Percentiles rank a stretch among this genome's conserved stretches.
These are phyloP conservation scores for Cyclotella baltica DNA, from an alignment of 108 stramenopile genomes.

Conservation along the genomic window DNA sequence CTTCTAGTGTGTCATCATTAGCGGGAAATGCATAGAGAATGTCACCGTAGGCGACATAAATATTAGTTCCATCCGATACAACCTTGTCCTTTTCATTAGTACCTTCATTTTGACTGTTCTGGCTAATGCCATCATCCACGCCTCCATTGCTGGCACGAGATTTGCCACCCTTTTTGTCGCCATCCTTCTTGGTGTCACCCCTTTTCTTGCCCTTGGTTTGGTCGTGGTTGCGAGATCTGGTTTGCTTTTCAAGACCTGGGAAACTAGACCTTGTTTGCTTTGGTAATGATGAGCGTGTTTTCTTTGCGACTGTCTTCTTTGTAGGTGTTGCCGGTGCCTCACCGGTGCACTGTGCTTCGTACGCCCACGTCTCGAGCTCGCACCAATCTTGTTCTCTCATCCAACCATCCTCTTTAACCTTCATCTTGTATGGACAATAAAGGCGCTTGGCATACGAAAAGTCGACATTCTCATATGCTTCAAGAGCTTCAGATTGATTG, in stretches of 20 bases:
- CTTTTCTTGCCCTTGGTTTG: too few species aligned
- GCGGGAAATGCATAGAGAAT: constrained; percentile 24
- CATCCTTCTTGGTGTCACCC: too few species aligned
- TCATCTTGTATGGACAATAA: constrained; percentile 6
- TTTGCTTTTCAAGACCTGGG: too few species aligned
- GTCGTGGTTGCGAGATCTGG: too few species aligned
- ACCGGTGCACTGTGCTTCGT: neutral
- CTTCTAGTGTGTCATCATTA: constrained; percentile 4
- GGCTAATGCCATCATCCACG: constrained; percentile 15
- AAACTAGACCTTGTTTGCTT: too few species aligned
- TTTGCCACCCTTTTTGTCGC: too few species aligned
- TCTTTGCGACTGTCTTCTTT: neutral
- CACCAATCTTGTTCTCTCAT: neutral
- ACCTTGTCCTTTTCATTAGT: constrained; percentile 17
- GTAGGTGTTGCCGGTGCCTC: neutral
- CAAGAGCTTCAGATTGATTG: neutral
- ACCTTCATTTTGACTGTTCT: constrained; percentile 15
- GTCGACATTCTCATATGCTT: neutral
- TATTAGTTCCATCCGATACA: constrained; percentile 23
- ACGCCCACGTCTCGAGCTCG: constrained; percentile 10
- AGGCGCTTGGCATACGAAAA: neutral
- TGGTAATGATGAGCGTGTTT: too few species aligned
- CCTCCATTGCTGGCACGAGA: too few species aligned
- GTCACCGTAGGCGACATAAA: constrained; percentile 42
- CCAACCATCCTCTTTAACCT: neutral